Evolutionary conservation across 169 alveolate genomes (phyloP), one percentile per base, ranked within the genome.

Genomic region (Eimeria necatrix): DNA sequence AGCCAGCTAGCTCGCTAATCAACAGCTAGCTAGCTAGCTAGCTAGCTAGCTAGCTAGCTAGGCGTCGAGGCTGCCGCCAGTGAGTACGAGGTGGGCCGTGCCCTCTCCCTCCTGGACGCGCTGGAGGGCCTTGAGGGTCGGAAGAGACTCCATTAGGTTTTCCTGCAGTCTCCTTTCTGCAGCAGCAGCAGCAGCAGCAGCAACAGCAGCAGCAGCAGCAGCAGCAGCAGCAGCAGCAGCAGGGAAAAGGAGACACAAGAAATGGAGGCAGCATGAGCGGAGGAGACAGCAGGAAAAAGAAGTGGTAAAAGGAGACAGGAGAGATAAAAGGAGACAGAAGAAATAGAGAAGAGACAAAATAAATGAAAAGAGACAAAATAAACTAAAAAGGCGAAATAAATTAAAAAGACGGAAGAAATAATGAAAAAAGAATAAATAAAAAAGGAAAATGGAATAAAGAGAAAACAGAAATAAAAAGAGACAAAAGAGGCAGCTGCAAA

Each of bases 111-210:
- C 91, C 89, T 93, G 96, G 73, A 80, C 85, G 20, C 32, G 53
- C 60, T 87, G 86, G 32, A 93, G 73, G 24, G 96, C 96, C 22
- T 61, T 83, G 16, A 93, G 9, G 26, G 96, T 93, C 12, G 96
- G 96, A 59, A 93, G 76, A 7, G 94, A 84, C 85, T 93, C 96
- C 88, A 81, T 56, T 46, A 93, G 93, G 46, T 93, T 93, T 46
- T 84, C 71, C 18, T 56, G 56, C 89, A 93, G 74, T 48, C 78
- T 26, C 76, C 89, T 53, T 74, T 93, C 96, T 94, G 70, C n/a
- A n/a, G 61, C 26, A 20, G 59, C 78, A 20, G 22, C 32, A 52
- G 70, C 76, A 73, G 81, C 76, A 46, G 84, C 51, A 53, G 53
- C 85, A 59, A 71, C 80, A 80, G 68, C 70, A 51, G 48, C 70